Evolutionary conservation across 257 asterid genomes (phyloP).

Genomic region (Solanum bulbocastanum): DNA sequence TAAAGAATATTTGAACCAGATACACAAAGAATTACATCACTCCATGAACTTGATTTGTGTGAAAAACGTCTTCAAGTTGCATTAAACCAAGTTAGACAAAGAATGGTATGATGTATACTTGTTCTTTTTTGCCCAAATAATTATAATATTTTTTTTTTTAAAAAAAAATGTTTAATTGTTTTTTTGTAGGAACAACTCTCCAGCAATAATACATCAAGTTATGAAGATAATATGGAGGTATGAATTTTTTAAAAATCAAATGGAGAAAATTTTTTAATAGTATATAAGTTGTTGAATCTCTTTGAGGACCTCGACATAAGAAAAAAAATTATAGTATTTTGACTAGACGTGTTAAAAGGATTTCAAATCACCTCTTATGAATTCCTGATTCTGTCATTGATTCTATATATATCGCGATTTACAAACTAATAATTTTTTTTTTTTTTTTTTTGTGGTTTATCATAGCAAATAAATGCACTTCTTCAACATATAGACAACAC

Average conservation of each 20-base stretch:
- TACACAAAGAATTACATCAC: not conserved
- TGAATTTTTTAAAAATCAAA: not conserved
- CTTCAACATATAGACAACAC: not conserved
- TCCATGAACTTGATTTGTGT: not conserved
- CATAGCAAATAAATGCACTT: not conserved
- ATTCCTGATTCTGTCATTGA: rapidly evolving
- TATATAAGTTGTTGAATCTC: not conserved
- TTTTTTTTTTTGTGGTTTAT: not conserved
- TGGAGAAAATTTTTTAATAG: not conserved
- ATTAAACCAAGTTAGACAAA: not conserved
- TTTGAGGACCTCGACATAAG: not conserved
- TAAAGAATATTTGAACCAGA: slow-evolving; percentile 5
- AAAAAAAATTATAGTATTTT: not conserved
- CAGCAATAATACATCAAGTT: not conserved
- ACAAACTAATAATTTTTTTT: not conserved
- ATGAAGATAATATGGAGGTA: not conserved
- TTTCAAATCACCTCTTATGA: not conserved
- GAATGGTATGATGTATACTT: not conserved
- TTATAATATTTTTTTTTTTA: too few relatives aligned
- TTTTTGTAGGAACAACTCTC: not conserved
- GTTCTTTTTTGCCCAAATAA: not conserved
- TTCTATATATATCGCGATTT: not conserved
- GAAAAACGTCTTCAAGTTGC: slow-evolving; percentile 1
- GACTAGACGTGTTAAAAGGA: not conserved
- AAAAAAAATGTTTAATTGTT: not conserved